Percentiles rank a stretch among this genome's conserved stretches.
Conservation (phyloP, 2,329 filamentous ascomycete genomes). For the Penicillium fuscoglaucum region DNA sequence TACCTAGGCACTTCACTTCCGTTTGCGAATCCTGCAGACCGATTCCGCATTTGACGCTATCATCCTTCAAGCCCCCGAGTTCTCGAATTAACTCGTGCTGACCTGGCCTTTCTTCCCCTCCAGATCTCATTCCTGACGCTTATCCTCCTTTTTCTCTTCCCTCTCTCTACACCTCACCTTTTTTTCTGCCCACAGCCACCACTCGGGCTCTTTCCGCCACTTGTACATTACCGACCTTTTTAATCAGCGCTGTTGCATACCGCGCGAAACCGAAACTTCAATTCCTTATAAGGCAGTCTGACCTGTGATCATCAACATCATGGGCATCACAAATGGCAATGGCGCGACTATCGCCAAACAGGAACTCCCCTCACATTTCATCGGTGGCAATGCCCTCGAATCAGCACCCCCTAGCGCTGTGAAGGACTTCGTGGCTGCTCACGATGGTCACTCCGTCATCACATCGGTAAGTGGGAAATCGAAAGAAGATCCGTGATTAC, state of each 20-base stretch:
- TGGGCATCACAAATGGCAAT: slow-evolving; percentile 47
- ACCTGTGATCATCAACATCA: slow-evolving; percentile 36
- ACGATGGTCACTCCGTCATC: slow-evolving; percentile 96
- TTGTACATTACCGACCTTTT: slow-evolving; percentile 23
- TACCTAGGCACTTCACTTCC: not conserved
- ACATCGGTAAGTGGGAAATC: slow-evolving; percentile 69
- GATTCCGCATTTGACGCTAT: slow-evolving; percentile 9
- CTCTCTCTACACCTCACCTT: not conserved
- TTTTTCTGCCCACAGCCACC: slow-evolving; percentile 11
- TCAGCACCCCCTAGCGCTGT: slow-evolving; percentile 81
- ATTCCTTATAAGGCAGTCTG: slow-evolving; percentile 28
- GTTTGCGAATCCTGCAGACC: slow-evolving; percentile 12
- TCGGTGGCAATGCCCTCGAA: slow-evolving; percentile 85
- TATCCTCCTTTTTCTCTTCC: not conserved
- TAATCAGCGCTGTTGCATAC: slow-evolving; percentile 23
- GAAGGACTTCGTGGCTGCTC: slow-evolving; percentile 88
- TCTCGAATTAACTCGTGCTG: not conserved
- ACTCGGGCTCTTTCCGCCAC: slow-evolving; percentile 19
- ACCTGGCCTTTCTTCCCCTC: not conserved
- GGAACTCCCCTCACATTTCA: slow-evolving; percentile 88
- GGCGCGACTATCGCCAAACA: slow-evolving; percentile 76
- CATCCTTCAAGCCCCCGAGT: not conserved
- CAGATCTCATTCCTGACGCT: slow-evolving; percentile 1
- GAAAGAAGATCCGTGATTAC: not conserved
- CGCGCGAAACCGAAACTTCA: slow-evolving; percentile 9